Evolutionary conservation across 2,329 filamentous ascomycete genomes (phyloP), one percentile per base, ranked within the genome.

Genomic region (Talaromyces islandicus): DNA sequence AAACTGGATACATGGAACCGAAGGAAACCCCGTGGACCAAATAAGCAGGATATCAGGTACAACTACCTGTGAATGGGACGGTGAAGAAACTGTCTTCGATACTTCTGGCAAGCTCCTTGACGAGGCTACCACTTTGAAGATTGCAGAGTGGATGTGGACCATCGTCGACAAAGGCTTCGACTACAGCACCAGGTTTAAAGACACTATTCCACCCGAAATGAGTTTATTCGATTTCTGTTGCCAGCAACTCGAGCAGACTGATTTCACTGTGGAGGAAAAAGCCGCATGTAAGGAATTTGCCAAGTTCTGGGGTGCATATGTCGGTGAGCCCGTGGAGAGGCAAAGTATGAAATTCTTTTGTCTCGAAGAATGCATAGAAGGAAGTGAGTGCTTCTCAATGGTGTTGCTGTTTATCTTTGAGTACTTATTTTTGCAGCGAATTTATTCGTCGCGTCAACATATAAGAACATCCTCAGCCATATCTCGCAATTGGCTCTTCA

Each of bases 321-420:
- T 88, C 9, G 86, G 86, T 7, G 83, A 83, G 61, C 77, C 82
- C 0, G 76, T 86, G 30, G 80, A 83, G 64, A 78, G 73, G 51
- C 85, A 88, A 68, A 87, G 83, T 66, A 70, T 88, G 62, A 84
- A 81, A 66, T 88, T 84, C 70, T 87, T 87, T 67, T 86, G 83
- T 76, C 73, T 88, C 29, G 86, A 88, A 67, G 85, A 88, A 68
- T 87, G 84, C 60, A 83, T 88, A 54, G 85, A 87, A 65, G 85
- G 85, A 19, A 77, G 80, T 78, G 70, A 63, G 76, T 70, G 17
- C 24, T n/a, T 50, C 7, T 14, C 7, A 30, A 32, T 19, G 19
- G n/a, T 17, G n/a, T n/a, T n/a, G n/a, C 11, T 12, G 35, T 7
- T 25, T 50, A 17, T 3, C 21, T 9, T 12, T 25, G 24, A 19